Conservation (phyloP, 2,329 filamentous ascomycete species). For the Xylaria sp. region DNA sequence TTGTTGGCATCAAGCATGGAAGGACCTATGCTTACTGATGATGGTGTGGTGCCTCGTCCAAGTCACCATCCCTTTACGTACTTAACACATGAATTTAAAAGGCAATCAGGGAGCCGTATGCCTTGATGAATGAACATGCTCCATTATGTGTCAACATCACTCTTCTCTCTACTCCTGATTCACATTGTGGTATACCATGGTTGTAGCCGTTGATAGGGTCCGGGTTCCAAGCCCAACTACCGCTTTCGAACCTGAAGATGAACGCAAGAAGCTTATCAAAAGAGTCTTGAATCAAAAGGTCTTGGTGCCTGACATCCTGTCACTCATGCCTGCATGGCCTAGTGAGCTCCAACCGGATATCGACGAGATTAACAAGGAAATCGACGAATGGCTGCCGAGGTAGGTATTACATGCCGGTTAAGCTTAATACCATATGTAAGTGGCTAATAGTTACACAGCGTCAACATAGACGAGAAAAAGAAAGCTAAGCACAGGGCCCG, state of each 20-base stretch:
- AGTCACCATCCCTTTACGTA: not conserved
- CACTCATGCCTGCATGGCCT: constrained; percentile 47
- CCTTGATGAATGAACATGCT: not conserved
- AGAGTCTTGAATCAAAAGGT: constrained; percentile 43
- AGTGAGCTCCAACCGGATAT: constrained; percentile 44
- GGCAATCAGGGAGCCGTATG: not conserved
- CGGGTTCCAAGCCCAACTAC: constrained; percentile 16
- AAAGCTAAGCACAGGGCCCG: constrained; percentile 45
- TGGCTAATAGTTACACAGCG: constrained; percentile 36
- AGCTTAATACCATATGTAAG: not conserved
- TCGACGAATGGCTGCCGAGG: constrained; percentile 47
- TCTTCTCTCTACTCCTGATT: not conserved
- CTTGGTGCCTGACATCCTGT: constrained; percentile 45
- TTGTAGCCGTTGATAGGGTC: constrained; percentile 39
- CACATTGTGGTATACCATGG: constrained; percentile 35
- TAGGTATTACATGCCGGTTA: constrained; percentile 24
- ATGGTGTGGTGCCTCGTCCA: not conserved
- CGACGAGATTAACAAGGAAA: constrained; percentile 44
- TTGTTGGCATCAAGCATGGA: constrained; percentile 13
- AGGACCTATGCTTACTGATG: constrained; percentile 8
- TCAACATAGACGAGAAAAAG: constrained; percentile 45
- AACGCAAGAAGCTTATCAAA: constrained; percentile 44
- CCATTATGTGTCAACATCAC: not conserved
- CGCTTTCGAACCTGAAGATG: constrained; percentile 30
- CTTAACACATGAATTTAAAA: constrained; percentile 19